Evolutionary conservation across 2,329 filamentous ascomycete genomes (phyloP).

Genomic region (Clonostachys solani): DNA sequence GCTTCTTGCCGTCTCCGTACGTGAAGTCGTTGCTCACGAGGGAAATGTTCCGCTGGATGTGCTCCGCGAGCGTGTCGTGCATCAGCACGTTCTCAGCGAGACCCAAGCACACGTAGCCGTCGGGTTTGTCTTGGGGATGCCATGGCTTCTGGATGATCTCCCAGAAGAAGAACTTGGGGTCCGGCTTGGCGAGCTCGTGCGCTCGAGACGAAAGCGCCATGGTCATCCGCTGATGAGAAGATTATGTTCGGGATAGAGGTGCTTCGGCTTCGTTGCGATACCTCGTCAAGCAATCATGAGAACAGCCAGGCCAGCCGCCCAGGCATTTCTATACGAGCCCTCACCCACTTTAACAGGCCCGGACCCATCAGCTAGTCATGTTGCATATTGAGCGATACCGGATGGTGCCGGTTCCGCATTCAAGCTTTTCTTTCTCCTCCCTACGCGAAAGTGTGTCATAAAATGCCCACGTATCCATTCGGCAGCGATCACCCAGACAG

Average conservation of each 20-base stretch:
- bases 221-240: not conserved
- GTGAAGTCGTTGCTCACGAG: slow-evolving; percentile 24
- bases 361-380: too few relatives aligned
- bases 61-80: slow-evolving; percentile 36
- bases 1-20: slow-evolving; percentile 33
- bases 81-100: slow-evolving; percentile 49
- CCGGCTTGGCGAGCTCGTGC: slow-evolving; percentile 15
- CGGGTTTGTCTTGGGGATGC: slow-evolving; percentile 29
- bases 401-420: too few relatives aligned
- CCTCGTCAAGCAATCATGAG: too few relatives aligned
- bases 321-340: too few relatives aligned
- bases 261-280: too few relatives aligned
- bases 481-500: too few relatives aligned
- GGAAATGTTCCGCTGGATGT: slow-evolving; percentile 30
- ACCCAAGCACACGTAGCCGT: slow-evolving; percentile 43
- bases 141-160: slow-evolving; percentile 39
- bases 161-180: slow-evolving; percentile 26
- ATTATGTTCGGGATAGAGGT: not conserved
- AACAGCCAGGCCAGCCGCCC: too few relatives aligned
- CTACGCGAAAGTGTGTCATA: too few relatives aligned
- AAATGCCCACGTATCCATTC: too few relatives aligned
- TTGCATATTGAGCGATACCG: too few relatives aligned
- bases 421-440: too few relatives aligned
- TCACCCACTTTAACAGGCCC: too few relatives aligned
- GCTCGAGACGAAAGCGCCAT: slow-evolving; percentile 20